These are phyloP conservation scores for Camelina neglecta DNA, from an alignment of 345 rosid genomes.

Conservation along the genomic window DNA sequence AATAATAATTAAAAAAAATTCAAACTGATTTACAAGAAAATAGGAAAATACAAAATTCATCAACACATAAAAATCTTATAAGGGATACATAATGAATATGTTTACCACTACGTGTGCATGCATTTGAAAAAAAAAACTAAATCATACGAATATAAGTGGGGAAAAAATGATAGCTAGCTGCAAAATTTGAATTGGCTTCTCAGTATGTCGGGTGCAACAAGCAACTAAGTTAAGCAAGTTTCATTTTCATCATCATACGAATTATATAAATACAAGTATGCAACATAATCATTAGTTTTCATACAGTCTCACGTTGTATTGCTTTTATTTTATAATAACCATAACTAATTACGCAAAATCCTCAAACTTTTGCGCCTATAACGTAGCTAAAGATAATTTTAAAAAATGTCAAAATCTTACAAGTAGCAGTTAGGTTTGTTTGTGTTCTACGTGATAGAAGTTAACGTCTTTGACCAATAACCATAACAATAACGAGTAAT, in stretches of 20 bases:
- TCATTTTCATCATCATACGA: conserved; percentile 40
- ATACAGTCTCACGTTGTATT: conserved; percentile 35
- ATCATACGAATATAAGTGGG: conserved; percentile 13
- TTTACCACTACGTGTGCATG: conserved; percentile 51
- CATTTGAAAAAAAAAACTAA: conserved; percentile 6
- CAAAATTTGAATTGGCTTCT: conserved; percentile 46
- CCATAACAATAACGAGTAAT: background rate
- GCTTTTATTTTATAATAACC: background rate
- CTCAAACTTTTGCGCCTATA: conserved; percentile 20
- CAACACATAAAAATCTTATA: conserved; percentile 11
- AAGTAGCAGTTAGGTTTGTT: conserved; percentile 13
- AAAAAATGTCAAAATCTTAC: conserved; percentile 21
- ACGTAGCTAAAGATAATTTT: background rate
- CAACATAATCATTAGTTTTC: conserved; percentile 27
- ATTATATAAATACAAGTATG: background rate
- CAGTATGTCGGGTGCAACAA: conserved; percentile 40
- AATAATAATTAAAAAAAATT: too few relatives aligned
- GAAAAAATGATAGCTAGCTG: conserved; percentile 33
- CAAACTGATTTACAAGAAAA: background rate
- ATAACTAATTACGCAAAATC: conserved; percentile 4
- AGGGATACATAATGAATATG: conserved; percentile 43
- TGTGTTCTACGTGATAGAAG: conserved; percentile 30
- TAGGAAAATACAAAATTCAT: conserved; percentile 16
- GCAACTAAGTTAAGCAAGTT: conserved; percentile 23
- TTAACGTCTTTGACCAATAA: conserved; percentile 32